Percentiles rank a stretch among this genome's conserved stretches.
Conservation (phyloP, 306 rosid species). For the Prunus salicina region DNA sequence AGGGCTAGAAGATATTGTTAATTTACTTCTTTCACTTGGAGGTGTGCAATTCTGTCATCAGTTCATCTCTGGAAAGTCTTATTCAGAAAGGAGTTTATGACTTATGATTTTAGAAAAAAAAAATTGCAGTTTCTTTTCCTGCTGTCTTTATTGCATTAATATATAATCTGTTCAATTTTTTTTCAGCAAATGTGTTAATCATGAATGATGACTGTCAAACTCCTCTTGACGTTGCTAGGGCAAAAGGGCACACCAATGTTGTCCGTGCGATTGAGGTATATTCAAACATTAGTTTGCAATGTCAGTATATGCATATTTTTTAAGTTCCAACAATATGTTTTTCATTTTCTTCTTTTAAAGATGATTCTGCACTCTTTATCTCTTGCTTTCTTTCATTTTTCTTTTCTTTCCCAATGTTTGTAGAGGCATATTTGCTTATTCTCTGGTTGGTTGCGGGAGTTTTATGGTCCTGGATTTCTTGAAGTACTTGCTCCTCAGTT, state of each 20-base stretch:
- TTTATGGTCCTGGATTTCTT: slow-evolving; percentile 86
- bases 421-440: slow-evolving; percentile 86
- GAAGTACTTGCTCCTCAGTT: slow-evolving; percentile 81
- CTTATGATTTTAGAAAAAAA: not conserved
- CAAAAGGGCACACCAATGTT: slow-evolving; percentile 66
- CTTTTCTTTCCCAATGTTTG: slow-evolving; percentile 13
- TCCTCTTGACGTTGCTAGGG: slow-evolving; percentile 89
- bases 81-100: not conserved
- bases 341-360: slow-evolving; percentile 2
- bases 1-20: slow-evolving; percentile 70
- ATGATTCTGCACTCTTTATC: not conserved
- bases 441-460: slow-evolving; percentile 93
- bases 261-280: slow-evolving; percentile 88
- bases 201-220: slow-evolving; percentile 95
- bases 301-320: not conserved
- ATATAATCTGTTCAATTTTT: slow-evolving; percentile 15
- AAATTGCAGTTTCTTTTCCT: not conserved
- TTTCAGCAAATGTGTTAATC: slow-evolving; percentile 75
- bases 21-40: slow-evolving; percentile 76
- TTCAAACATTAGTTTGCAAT: slow-evolving; percentile 3
- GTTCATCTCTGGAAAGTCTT: not conserved
- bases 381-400: not conserved
- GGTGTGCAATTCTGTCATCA: slow-evolving; percentile 42
- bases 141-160: slow-evolving; percentile 6
- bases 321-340: not conserved